phyloP scores from a whole-genome alignment of 805 yeast species.

The Starmera dryadoides region DNA sequence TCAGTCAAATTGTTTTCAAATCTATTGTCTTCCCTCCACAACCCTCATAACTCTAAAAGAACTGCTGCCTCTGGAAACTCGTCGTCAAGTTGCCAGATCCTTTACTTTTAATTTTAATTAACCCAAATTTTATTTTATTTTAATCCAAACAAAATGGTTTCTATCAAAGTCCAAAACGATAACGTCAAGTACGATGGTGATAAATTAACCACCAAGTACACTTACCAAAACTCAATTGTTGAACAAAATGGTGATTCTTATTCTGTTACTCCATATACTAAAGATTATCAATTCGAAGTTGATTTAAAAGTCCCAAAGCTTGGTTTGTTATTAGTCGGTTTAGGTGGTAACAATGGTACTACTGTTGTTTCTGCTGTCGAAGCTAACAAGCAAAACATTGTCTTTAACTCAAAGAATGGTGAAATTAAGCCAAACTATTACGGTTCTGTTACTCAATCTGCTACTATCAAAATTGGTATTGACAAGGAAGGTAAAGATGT shows the following conservation, averaged over 20 bases:
- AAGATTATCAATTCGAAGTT: constrained; percentile 79
- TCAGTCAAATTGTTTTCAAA: constrained; percentile 19
- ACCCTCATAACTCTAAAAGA: constrained; percentile 22
- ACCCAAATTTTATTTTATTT: not conserved
- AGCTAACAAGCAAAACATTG: constrained; percentile 74
- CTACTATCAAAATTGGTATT: constrained; percentile 85
- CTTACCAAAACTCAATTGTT: constrained; percentile 67
- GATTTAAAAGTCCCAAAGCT: constrained; percentile 77
- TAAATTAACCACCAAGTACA: constrained; percentile 47
- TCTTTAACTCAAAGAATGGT: constrained; percentile 81
- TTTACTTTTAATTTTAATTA: constrained; percentile 11
- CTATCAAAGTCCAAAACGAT: constrained; percentile 43
- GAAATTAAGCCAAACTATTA: constrained; percentile 66
- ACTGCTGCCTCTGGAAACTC: constrained; percentile 18
- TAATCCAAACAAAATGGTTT: constrained; percentile 12
- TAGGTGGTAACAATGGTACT: constrained; percentile 96
- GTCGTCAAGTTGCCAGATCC: constrained; percentile 4
- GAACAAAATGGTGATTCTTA: constrained; percentile 40
- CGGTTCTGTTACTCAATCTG: constrained; percentile 91
- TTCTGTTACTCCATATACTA: constrained; percentile 63
- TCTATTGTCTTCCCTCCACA: constrained; percentile 19
- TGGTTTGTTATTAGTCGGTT: constrained; percentile 86
- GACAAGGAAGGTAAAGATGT: constrained; percentile 77
- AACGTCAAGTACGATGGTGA: constrained; percentile 41
- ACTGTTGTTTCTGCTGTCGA: constrained; percentile 79